Evolutionary conservation across 805 yeast species (phyloP).

Genomic region (Monosporozyma solicola): DNA sequence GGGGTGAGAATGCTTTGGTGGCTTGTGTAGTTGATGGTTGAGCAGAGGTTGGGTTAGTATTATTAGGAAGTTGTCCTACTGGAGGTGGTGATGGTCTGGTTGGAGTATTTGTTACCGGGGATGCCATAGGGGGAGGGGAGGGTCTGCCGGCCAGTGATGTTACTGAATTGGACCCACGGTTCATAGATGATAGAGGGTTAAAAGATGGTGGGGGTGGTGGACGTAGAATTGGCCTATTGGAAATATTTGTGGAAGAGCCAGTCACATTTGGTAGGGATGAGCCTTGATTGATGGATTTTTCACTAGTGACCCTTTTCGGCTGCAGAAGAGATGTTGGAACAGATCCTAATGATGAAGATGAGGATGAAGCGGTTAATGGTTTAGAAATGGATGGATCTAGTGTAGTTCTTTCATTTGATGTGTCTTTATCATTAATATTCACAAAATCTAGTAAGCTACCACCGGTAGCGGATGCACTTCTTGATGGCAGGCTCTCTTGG

Average conservation of each 20-base stretch:
- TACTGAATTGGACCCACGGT: background rate
- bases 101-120: slow-evolving; percentile 2
- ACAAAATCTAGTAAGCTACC: slow-evolving; percentile 11
- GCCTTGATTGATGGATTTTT: background rate
- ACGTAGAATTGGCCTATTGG: slow-evolving; percentile 8
- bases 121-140: background rate
- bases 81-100: slow-evolving; percentile 4
- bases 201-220: slow-evolving; percentile 17
- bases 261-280: background rate
- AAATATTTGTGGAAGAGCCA: background rate
- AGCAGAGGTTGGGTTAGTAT: background rate
- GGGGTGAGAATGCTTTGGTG: slow-evolving; percentile 24
- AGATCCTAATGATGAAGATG: slow-evolving; percentile 2
- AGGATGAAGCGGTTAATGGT: slow-evolving; percentile 3
- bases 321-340: slow-evolving; percentile 3
- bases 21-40: slow-evolving; percentile 22
- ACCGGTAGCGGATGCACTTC: background rate
- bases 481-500: background rate
- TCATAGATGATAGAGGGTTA: background rate
- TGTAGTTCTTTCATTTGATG: background rate
- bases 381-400: background rate
- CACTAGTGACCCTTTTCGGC: slow-evolving; percentile 3
- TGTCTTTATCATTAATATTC: background rate
- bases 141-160: background rate
- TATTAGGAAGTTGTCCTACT: background rate